A percentile compares a stretch with the other conserved stretches of the same genome.
These are phyloP conservation scores for Vanderwaltozyma tropicalis DNA, from an alignment of 805 yeast species.

Conservation along the genomic window DNA sequence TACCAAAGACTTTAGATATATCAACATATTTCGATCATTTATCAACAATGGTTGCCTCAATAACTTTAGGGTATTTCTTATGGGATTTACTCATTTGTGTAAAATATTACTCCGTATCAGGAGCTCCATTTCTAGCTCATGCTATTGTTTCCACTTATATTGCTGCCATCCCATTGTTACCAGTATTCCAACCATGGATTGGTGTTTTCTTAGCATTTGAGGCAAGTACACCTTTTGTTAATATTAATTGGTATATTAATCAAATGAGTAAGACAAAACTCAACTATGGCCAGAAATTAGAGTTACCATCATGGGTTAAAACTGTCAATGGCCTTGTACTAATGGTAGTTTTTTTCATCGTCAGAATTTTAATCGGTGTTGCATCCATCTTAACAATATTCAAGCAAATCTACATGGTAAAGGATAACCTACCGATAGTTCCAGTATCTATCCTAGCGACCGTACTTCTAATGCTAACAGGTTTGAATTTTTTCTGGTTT, in stretches of 20 bases:
- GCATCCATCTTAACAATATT: constrained; percentile 49
- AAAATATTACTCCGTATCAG: constrained; percentile 53
- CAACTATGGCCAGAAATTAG: not conserved
- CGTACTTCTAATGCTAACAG: constrained; percentile 53
- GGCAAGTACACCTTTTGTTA: constrained; percentile 86
- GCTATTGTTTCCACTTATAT: constrained; percentile 73
- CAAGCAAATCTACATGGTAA: constrained; percentile 36
- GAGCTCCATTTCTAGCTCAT: constrained; percentile 70
- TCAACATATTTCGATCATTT: constrained; percentile 63
- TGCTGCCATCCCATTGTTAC: constrained; percentile 50
- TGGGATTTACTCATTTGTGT: constrained; percentile 79
- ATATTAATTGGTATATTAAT: constrained; percentile 61
- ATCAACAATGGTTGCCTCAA: constrained; percentile 58
- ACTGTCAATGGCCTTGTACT: constrained; percentile 63
- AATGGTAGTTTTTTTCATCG: constrained; percentile 59
- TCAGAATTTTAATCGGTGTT: constrained; percentile 82
- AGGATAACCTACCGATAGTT: constrained; percentile 36
- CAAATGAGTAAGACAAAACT: constrained; percentile 4
- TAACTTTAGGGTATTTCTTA: constrained; percentile 73
- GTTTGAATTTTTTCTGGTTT: constrained; percentile 79
- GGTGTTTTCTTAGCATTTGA: constrained; percentile 80
- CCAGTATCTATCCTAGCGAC: constrained; percentile 40
- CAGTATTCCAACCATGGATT: constrained; percentile 70
- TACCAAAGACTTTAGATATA: constrained; percentile 35
- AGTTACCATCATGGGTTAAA: constrained; percentile 43